Evolutionary conservation across 345 rosid genomes (phyloP).

Genomic region (Populus tremula): DNA sequence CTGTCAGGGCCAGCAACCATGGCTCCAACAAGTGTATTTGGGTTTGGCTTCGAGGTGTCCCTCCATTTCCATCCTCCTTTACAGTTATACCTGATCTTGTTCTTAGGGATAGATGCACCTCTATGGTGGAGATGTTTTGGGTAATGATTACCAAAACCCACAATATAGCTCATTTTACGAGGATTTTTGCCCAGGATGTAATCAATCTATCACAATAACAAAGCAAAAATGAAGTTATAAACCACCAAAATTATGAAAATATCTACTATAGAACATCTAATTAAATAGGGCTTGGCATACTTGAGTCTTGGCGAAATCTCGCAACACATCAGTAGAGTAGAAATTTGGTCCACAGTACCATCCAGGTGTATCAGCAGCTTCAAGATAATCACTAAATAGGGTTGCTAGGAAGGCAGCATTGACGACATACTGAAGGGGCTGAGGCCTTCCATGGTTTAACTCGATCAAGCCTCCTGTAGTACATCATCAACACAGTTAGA

Average conservation of each 20-base stretch:
- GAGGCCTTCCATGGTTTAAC: constrained; percentile 91
- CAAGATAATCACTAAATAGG: constrained; percentile 80
- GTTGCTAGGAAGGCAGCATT: constrained; percentile 93
- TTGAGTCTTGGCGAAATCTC: constrained; percentile 82
- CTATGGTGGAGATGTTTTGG: constrained; percentile 86
- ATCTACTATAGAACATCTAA: constrained; percentile 6
- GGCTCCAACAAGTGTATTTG: constrained; percentile 82
- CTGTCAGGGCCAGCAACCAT: constrained; percentile 99
- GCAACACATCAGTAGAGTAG: constrained; percentile 63
- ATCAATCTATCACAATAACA: constrained; percentile 54
- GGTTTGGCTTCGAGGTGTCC: constrained; percentile 77
- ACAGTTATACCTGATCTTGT: constrained; percentile 76
- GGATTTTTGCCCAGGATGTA: constrained; percentile 95
- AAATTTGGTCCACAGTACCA: constrained; percentile 96
- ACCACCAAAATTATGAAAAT: neutral
- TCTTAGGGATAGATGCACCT: constrained; percentile 88
- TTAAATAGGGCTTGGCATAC: constrained; percentile 32
- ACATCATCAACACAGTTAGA: constrained; percentile 10
- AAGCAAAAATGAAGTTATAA: constrained; percentile 1
- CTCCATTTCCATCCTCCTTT: constrained; percentile 99
- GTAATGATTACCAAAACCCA: constrained; percentile 77
- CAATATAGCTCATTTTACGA: constrained; percentile 84
- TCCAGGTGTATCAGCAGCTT: constrained; percentile 95
- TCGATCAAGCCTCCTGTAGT: constrained; percentile 75
- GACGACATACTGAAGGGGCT: constrained; percentile 86